Evolutionary conservation across 2,329 filamentous ascomycete species (phyloP).

Genomic region (Cytospora piceicola): DNA sequence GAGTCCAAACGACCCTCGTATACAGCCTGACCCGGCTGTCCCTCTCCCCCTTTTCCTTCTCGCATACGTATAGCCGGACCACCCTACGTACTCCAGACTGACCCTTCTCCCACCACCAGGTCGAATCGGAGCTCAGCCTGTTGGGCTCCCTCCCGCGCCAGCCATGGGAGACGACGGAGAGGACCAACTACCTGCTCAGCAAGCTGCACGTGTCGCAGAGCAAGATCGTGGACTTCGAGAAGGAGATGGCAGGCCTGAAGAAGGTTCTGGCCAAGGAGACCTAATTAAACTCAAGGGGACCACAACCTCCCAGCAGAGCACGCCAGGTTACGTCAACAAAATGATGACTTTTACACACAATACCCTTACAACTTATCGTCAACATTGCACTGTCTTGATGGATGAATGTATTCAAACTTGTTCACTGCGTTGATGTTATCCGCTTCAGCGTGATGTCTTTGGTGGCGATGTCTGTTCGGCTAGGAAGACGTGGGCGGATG

Average conservation of each 20-base stretch:
- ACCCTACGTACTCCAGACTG: background rate
- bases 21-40: too few relatives aligned
- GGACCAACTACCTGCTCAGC: constrained; percentile 71
- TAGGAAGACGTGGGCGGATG: background rate
- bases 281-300: constrained; percentile 20
- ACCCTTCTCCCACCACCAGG: constrained; percentile 37
- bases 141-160: constrained; percentile 73
- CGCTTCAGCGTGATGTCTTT: background rate
- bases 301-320: background rate
- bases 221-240: constrained; percentile 75
- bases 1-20: background rate
- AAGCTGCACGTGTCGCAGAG: constrained; percentile 76
- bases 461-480: background rate
- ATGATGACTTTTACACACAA: background rate
- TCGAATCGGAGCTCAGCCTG: constrained; percentile 74
- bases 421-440: background rate
- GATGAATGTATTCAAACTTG: background rate
- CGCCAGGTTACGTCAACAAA: background rate
- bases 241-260: constrained; percentile 72
- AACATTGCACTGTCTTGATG: background rate
- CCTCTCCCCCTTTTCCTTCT: too few relatives aligned
- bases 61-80: background rate
- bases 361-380: background rate
- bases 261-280: constrained; percentile 59
- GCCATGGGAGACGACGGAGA: constrained; percentile 66